Evolutionary conservation across 1,284 basidiomycete species (phyloP).

Genomic region (Puccinia horiana): DNA sequence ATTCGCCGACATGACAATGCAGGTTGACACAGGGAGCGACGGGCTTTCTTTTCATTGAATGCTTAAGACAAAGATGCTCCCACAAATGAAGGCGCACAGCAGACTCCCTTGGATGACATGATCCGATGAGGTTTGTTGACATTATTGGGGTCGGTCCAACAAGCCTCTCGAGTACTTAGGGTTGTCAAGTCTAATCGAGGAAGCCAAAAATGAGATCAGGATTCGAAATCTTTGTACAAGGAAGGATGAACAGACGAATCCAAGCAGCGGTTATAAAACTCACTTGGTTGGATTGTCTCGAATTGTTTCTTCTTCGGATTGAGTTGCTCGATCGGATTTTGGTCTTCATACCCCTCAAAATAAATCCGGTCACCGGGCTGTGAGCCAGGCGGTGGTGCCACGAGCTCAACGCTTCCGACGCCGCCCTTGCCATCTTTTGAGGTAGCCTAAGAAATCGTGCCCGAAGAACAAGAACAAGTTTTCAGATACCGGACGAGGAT

Average conservation of each 20-base stretch:
- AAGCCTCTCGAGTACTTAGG: slow-evolving; percentile 78
- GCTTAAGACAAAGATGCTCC: slow-evolving; percentile 80
- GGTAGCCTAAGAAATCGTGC: slow-evolving; percentile 65
- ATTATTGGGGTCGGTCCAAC: slow-evolving; percentile 84
- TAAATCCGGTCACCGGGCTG: slow-evolving; percentile 87
- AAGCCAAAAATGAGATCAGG: not conserved
- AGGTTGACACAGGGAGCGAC: not conserved
- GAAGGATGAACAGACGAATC: not conserved
- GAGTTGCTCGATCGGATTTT: slow-evolving; percentile 71
- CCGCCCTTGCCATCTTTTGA: slow-evolving; percentile 70
- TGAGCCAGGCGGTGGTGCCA: slow-evolving; percentile 79
- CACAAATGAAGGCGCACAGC: slow-evolving; percentile 75
- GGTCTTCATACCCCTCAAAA: slow-evolving; percentile 72
- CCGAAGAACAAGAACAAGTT: not conserved
- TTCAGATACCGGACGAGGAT: not conserved
- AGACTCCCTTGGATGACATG: slow-evolving; percentile 78
- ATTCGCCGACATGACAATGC: not conserved
- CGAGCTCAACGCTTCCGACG: slow-evolving; percentile 82
- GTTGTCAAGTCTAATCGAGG: slow-evolving; percentile 72
- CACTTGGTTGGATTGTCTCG: slow-evolving; percentile 85
- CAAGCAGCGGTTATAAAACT: slow-evolving; percentile 44
- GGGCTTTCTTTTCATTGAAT: not conserved
- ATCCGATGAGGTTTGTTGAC: slow-evolving; percentile 74
- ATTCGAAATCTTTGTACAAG: not conserved
- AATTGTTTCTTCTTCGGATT: slow-evolving; percentile 98